Conservation (phyloP, 2,329 filamentous ascomycete species). For the Ophiocordyceps camponoti-leonardi region DNA sequence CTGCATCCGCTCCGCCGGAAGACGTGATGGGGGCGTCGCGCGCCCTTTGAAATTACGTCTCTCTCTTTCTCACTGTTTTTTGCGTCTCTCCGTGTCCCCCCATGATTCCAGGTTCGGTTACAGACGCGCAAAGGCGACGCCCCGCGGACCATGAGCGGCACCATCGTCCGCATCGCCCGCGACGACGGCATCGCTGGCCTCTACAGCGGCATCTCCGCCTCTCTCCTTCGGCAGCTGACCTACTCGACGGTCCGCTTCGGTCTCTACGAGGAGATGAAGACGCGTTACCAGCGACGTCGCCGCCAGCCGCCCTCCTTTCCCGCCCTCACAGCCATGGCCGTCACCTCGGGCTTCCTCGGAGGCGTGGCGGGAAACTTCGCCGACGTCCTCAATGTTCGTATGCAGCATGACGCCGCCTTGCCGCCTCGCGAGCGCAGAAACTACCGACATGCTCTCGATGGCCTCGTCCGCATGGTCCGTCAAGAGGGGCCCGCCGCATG, state of each 20-base stretch:
- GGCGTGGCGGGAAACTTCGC: constrained; percentile 86
- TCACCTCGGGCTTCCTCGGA: constrained; percentile 69
- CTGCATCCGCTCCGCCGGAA: background rate
- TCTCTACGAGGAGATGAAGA: constrained; percentile 87
- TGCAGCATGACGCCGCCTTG: constrained; percentile 84
- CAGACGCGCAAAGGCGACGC: constrained; percentile 67
- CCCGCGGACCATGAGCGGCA: constrained; percentile 68
- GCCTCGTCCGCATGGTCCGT: constrained; percentile 69
- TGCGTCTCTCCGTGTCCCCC: background rate
- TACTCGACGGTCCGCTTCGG: constrained; percentile 96
- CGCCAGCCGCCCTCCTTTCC: constrained; percentile 46
- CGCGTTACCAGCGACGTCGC: constrained; percentile 21
- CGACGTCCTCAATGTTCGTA: constrained; percentile 92
- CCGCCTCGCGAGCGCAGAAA: constrained; percentile 59
- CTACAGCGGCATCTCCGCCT: constrained; percentile 84
- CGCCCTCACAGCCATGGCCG: constrained; percentile 68
- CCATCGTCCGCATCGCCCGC: constrained; percentile 65
- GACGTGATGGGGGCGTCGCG: too few species aligned
- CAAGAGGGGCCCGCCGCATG: constrained; percentile 62
- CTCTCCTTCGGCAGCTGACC: constrained; percentile 80
- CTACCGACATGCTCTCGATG: constrained; percentile 79
- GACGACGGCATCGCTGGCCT: constrained; percentile 63
- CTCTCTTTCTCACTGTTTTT: too few species aligned
- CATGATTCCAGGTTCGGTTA: constrained; percentile 50
- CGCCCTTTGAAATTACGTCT: too few species aligned